phyloP scores from a whole-genome alignment of 208 protist species.

The Crithidia brevicula region DNA sequence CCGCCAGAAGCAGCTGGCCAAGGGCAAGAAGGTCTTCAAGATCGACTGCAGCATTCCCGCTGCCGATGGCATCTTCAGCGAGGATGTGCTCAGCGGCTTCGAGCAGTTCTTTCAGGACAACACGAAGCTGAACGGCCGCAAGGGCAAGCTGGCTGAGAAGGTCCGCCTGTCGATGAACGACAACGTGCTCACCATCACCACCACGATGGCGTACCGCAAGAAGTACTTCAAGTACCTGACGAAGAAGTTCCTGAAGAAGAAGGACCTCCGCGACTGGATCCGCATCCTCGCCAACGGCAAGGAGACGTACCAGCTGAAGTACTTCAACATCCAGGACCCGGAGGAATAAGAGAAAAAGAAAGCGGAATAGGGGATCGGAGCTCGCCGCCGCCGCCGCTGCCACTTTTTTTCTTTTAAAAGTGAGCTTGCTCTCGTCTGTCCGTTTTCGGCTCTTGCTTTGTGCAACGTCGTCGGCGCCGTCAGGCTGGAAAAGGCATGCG shows the following conservation, averaged over 20 bases:
- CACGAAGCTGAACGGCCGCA: slow-evolving; percentile 98
- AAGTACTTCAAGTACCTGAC: slow-evolving; percentile 99
- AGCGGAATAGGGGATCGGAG: too few species aligned
- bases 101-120: slow-evolving; percentile 97
- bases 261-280: slow-evolving; percentile 98
- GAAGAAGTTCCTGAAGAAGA: slow-evolving; percentile 99
- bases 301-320: slow-evolving; percentile 97
- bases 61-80: slow-evolving; percentile 78
- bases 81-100: slow-evolving; percentile 87
- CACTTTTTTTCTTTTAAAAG: slow-evolving; percentile 1
- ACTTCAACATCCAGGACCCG: slow-evolving; percentile 98
- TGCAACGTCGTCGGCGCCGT: too few species aligned
- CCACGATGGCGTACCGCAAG: slow-evolving; percentile 97
- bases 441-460: too few species aligned
- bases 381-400: neutral
- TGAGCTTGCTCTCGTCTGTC: too few species aligned
- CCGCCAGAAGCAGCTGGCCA: slow-evolving; percentile 85
- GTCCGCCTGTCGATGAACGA: slow-evolving; percentile 90
- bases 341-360: slow-evolving; percentile 91
- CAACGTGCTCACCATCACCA: slow-evolving; percentile 91
- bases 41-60: slow-evolving; percentile 75
- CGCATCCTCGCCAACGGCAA: slow-evolving; percentile 96
- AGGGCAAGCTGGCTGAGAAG: slow-evolving; percentile 96
- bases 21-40: slow-evolving; percentile 92
- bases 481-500: too few species aligned